Base-by-base conservation (phyloP, 1,139 yeast species). In the Hanseniaspora gamundiae region DNA sequence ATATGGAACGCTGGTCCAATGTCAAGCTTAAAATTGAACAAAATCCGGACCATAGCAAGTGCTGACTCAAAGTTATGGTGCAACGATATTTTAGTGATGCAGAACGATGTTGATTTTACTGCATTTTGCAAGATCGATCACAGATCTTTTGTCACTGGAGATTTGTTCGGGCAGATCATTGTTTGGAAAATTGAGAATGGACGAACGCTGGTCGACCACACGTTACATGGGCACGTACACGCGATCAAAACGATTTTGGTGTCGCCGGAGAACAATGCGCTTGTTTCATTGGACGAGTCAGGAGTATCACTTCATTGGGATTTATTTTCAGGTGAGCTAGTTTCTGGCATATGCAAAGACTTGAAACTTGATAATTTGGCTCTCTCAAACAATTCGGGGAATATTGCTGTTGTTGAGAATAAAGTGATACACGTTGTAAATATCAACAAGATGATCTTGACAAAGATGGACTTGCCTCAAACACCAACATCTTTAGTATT, bases 231-330 rank as follows among this genome's bases (percentile, higher is more conserved):
- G 0, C 87, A 80, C 57, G 53, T 68, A 2, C 48, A 64, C 3
- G 55, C 63, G 0, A 64, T 82, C 5, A 58, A 55, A 13, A 66
- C 65, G 16, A 55, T 81, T 31, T 62, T 63, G 38, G 65, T 65
- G 41, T 69, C 77, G 39, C 65, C 68, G n/a, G 71, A 73, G 41
- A 78, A 66, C 55, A 74, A 76, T 43, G 58, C 72, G 2, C 65
- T 79, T 2, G 48, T 78, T 10, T 71, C 78, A 45, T 56, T 73
- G 17, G 86, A 80, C 55, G 47, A 42, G 0, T 58, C 55, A 3
- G 84, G 87, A 0, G 55, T 58, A 2, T 73, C 73, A 3, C 70
- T 68, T 22, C 49, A 74, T 6, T 80, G 88, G 88, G 83, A 81
- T 52, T 53, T 74, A 38, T 67, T 75, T 0, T 59, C 78, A 28